phyloP scores from a whole-genome alignment of 345 rosid species.

The Camelina sativa region DNA sequence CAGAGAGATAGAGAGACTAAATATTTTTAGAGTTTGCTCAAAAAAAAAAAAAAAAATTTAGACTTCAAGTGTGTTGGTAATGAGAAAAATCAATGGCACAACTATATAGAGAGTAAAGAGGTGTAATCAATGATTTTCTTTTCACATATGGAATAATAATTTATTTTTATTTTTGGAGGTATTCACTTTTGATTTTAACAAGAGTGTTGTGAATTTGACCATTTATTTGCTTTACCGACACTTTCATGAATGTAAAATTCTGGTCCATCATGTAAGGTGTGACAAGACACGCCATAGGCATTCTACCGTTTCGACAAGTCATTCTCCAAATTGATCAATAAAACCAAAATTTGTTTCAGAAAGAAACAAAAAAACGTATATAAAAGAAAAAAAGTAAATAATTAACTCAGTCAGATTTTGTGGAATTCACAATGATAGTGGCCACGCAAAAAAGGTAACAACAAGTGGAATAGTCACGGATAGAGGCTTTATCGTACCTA shows the following conservation, averaged over 20 bases:
- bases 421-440: conserved; percentile 28
- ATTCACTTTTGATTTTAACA: conserved; percentile 6
- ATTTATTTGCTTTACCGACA: conserved; percentile 39
- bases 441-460: conserved; percentile 26
- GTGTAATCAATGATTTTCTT: too few relatives aligned
- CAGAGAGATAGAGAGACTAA: conserved; percentile 8
- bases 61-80: background rate
- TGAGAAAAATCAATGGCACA: conserved; percentile 9
- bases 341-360: background rate
- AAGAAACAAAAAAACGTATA: background rate
- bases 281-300: conserved; percentile 19
- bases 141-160: too few relatives aligned
- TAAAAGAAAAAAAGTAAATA: conserved; percentile 9
- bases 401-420: conserved; percentile 18
- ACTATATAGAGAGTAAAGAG: conserved; percentile 26
- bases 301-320: conserved; percentile 15
- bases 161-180: conserved; percentile 9
- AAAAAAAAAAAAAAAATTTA: background rate
- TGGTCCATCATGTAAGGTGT: conserved; percentile 25
- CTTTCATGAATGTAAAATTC: background rate
- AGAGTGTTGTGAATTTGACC: conserved; percentile 16
- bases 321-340: background rate
- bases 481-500: conserved; percentile 3
- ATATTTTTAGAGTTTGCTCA: background rate
- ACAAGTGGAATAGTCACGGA: conserved; percentile 20